Percentiles rank a stretch among this genome's conserved stretches.
phyloP scores from a whole-genome alignment of 2,329 filamentous ascomycete species.

The Hypoxylon sp. region DNA sequence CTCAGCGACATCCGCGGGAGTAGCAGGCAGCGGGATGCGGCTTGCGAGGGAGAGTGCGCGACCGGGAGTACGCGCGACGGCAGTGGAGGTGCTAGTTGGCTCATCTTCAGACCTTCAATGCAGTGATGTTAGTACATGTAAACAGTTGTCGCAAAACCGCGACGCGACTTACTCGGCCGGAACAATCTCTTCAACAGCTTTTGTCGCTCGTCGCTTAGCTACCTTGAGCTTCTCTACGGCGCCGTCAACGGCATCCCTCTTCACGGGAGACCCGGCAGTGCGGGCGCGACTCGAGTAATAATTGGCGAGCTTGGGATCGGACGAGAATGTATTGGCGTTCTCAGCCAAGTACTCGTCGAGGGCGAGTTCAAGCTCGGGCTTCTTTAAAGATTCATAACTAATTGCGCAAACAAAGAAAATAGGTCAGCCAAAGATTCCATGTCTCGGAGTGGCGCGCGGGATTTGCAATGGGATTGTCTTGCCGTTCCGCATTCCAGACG shows the following conservation, averaged over 20 bases:
- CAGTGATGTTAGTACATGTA: slow-evolving; percentile 70
- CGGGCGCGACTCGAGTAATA: slow-evolving; percentile 82
- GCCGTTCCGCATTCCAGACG: slow-evolving; percentile 42
- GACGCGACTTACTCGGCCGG: slow-evolving; percentile 77
- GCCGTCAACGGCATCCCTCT: slow-evolving; percentile 50
- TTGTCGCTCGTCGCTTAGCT: slow-evolving; percentile 56
- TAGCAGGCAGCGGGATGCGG: slow-evolving; percentile 82
- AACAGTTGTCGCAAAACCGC: slow-evolving; percentile 71
- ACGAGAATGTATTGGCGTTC: slow-evolving; percentile 76
- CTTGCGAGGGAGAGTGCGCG: slow-evolving; percentile 69
- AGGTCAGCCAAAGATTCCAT: slow-evolving; percentile 47
- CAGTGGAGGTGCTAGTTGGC: slow-evolving; percentile 58
- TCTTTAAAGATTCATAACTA: slow-evolving; percentile 80
- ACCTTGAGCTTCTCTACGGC: slow-evolving; percentile 49
- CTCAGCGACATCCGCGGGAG: slow-evolving; percentile 82
- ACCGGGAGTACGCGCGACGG: slow-evolving; percentile 61
- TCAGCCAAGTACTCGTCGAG: slow-evolving; percentile 81
- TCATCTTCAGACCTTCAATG: slow-evolving; percentile 53
- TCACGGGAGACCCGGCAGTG: slow-evolving; percentile 68
- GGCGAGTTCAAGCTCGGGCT: slow-evolving; percentile 81
- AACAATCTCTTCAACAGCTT: slow-evolving; percentile 75
- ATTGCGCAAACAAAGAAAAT: slow-evolving; percentile 37
- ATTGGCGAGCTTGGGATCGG: slow-evolving; percentile 75
- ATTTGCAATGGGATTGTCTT: slow-evolving; percentile 43
- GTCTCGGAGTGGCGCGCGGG: slow-evolving; percentile 45